Base-by-base conservation (phyloP, 768 basidiomycete species). In the Boletus reticulatus region DNA sequence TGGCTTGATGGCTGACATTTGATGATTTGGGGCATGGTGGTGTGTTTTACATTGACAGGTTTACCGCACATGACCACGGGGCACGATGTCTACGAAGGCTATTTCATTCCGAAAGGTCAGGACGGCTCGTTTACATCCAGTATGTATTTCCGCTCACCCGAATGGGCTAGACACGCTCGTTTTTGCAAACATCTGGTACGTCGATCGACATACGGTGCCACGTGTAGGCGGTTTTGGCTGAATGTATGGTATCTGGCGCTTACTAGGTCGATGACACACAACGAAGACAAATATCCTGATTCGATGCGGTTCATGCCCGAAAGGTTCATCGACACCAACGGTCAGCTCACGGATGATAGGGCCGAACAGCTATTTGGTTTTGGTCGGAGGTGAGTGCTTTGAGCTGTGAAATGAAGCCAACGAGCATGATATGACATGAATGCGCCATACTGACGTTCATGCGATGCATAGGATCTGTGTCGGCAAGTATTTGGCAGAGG, bases 21-120 rank as follows among this genome's bases (percentile, higher is more conserved):
- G 16, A 39, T 39, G 38, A 10, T 39, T 11, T 8, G 12, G 38
- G n/a, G 8, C 27, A 29, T 29, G 8, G 9, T 29, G 29, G 8
- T 29, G 29, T 29, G 8, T 29, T 29, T 29, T 8, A 29, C 27
- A 29, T 29, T 29, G 14, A 36, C 50, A 68, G 73, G 69, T 14
- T 46, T 75, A 24, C 71, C 75, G 3, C 76, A 75, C 43, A 60
- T 64, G 2, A 52, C 69, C 8, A 76, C 75, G 2, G 63, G 65
- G 24, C 71, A 76, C 41, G 80, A 81, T 36, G 55, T 73, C 11
- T 81, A 80, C 52, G 63, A 70, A 31, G 76, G 77, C 17, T 80
- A 80, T 57, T 68, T 80, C 20, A 85, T 87, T 49, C 84, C 84
- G 2, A 74, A 76, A 63, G 84, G 84, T 68, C 16, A n/a, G 14